Evolutionary conservation across 1,284 basidiomycete genomes (phyloP), one percentile per base, ranked within the genome.

Genomic region (Heliocybe sulcata): DNA sequence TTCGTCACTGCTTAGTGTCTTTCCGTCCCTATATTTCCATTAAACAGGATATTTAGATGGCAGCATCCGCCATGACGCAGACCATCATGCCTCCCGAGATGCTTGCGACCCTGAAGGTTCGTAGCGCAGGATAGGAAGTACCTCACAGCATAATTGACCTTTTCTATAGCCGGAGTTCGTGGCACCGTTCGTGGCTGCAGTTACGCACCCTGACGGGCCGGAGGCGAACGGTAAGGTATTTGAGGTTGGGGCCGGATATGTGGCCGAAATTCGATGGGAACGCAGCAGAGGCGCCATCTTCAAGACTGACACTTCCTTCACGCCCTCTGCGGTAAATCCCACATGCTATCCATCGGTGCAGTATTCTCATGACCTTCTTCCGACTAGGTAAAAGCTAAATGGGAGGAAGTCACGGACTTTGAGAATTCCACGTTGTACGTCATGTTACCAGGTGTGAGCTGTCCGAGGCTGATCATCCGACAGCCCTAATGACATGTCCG

Each of bases 21-120:
- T 52, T 29, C 1, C 2, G 25, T 9, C 22, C 22, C 11, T 27
- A 20, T 20, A 55, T 51, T 58, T 25, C 9, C 20, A 45, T 48
- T 14, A 35, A 54, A n/a, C 26, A 53, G 26, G 58, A 59, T 33
- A 52, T 55, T 1, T 60, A 94, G 86, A 87, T 94, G 62, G 94
- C 94, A 26, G 94, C 94, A 0, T 95, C 93, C 3, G 83, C 85
- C 27, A 96, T 98, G 92, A 95, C 93, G 2, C 93, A 87, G 64
- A 96, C 94, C 0, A 77, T 98, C 66, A 94, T 98, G 91, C 94
- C 96, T 14, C 90, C 92, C n/a, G 96, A 99, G 60, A 89, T 98
- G 82, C 85, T 99, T 59, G 89, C 85, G 52, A 88, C 93, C 64
- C 74, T 99, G 54, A 92, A 92, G 69, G 87, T 87, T 65, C 10